Evolutionary conservation across 495 filamentous ascomycete species (phyloP).

Genomic region (Talaromyces ruber): DNA sequence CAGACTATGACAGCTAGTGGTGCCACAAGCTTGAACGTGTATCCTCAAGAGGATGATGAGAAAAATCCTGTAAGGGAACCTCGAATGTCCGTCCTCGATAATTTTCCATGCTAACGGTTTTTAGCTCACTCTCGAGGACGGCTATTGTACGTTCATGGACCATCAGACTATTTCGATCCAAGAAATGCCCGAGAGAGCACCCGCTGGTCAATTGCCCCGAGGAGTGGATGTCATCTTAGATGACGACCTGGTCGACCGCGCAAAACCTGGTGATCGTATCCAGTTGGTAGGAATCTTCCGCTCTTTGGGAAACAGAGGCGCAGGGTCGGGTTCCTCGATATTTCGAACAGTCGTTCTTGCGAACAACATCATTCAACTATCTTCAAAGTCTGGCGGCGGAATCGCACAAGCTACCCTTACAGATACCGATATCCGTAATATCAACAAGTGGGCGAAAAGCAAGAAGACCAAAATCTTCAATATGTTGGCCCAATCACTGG

Average conservation of each 20-base stretch:
- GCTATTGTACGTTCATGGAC: slow-evolving; percentile 89
- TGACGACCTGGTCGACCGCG: slow-evolving; percentile 89
- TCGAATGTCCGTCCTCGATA: neutral
- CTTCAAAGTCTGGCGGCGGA: slow-evolving; percentile 91
- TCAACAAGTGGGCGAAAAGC: slow-evolving; percentile 87
- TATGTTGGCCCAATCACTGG: slow-evolving; percentile 86
- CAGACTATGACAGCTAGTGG: slow-evolving; percentile 94
- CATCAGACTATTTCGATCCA: slow-evolving; percentile 98
- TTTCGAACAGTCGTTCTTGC: slow-evolving; percentile 92
- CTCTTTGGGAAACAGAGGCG: slow-evolving; percentile 89
- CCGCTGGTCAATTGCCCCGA: slow-evolving; percentile 89
- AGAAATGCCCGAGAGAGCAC: slow-evolving; percentile 97
- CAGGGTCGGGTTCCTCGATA: slow-evolving; percentile 72
- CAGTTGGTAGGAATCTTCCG: slow-evolving; percentile 93
- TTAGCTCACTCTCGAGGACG: slow-evolving; percentile 85
- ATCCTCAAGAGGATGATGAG: slow-evolving; percentile 90
- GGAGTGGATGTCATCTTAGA: slow-evolving; percentile 98
- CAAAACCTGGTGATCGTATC: slow-evolving; percentile 92
- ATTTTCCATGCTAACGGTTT: slow-evolving; percentile 9
- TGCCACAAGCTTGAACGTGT: slow-evolving; percentile 77
- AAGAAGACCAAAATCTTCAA: slow-evolving; percentile 84
- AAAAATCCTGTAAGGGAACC: slow-evolving; percentile 47
- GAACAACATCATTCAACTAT: slow-evolving; percentile 91
- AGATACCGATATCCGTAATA: slow-evolving; percentile 97
- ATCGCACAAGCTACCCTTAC: slow-evolving; percentile 89